A percentile compares a stretch with the other conserved stretches of the same genome.
Conservation (phyloP, 768 basidiomycete species). For the Clavaria fumosa region DNA sequence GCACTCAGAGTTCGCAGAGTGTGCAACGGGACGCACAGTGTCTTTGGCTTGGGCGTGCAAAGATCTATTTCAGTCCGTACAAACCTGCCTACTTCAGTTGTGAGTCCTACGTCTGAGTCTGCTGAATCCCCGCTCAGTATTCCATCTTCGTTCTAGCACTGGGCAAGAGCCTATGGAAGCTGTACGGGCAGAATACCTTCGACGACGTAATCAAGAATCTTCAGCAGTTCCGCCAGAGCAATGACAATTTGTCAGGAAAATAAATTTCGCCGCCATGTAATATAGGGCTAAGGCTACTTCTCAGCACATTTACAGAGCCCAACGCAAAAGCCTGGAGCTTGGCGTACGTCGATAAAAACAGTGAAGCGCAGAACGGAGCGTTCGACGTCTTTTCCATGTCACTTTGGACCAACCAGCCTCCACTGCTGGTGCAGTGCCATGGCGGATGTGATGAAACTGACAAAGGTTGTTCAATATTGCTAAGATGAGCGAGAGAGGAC, state of each 20-base stretch:
- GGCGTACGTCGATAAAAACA: not conserved
- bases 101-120: slow-evolving; percentile 22
- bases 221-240: not conserved
- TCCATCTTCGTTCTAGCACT: slow-evolving; percentile 30
- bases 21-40: slow-evolving; percentile 63
- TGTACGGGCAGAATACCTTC: slow-evolving; percentile 59
- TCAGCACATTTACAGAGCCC: not conserved
- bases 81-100: slow-evolving; percentile 72
- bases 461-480: slow-evolving; percentile 7
- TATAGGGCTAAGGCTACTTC: not conserved
- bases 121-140: not conserved
- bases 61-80: slow-evolving; percentile 47
- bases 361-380: not conserved
- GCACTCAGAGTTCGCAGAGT: slow-evolving; percentile 64
- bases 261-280: too few relatives aligned
- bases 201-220: slow-evolving; percentile 33
- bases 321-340: not conserved
- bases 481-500: slow-evolving; percentile 8
- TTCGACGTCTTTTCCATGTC: slow-evolving; percentile 9
- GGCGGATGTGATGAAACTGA: slow-evolving; percentile 53
- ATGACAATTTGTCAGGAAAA: not conserved
- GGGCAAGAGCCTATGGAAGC: slow-evolving; percentile 59
- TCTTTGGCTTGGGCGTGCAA: slow-evolving; percentile 81
- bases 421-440: slow-evolving; percentile 58
- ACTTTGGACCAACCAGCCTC: slow-evolving; percentile 34